Evolutionary conservation across 2,329 filamentous ascomycete genomes (phyloP), one percentile per base, ranked within the genome.

Genomic region (Fusarium neocosmosporiellum): DNA sequence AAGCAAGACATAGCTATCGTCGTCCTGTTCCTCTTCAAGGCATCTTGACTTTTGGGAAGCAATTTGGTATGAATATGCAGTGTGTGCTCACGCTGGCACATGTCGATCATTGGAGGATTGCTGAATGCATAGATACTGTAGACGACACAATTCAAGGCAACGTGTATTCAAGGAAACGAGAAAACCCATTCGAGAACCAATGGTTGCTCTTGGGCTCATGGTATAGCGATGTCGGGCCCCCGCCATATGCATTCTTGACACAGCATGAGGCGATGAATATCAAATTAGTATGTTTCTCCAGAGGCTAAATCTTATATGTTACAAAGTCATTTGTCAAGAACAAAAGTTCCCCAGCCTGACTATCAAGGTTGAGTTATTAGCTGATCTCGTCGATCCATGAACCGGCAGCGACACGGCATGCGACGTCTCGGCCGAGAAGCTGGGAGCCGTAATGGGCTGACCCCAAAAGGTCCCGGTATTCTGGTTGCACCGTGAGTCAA

Each of bases 391-490:
- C 59, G 27, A 24, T 29, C 24, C 16, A 13, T 34, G n/a, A 16
- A 41, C 36, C n/a, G 43, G 33, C 34, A 66, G 53, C 9, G 29
- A 43, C 39, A 43, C 39, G 22, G 46, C 13, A 22, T 50, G 59
- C 18, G 43, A 18, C 22, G 18, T 63, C 48, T 50, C 31, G 59
- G 62, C 66, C 55, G 62, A 70, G 53, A 70, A 46, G 48, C 36
- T 48, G 41, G 58, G 58, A 60, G 37, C 46, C 27, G 59, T 31
- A 54, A 66, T 71, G 70, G 71, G 14, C 53, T 73, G 63, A 68
- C 65, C 53, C 16, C 22, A 50, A 73, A 73, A 71, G 59, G 70
- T 71, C 70, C 70, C 57, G 66, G 58, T 39, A 31, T 62, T 62
- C 66, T 67, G 57, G 67, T 64, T 65, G 48, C 63, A 62, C 34